phyloP scores from a whole-genome alignment of 2,329 filamentous ascomycete species.

The Calycina marina region DNA sequence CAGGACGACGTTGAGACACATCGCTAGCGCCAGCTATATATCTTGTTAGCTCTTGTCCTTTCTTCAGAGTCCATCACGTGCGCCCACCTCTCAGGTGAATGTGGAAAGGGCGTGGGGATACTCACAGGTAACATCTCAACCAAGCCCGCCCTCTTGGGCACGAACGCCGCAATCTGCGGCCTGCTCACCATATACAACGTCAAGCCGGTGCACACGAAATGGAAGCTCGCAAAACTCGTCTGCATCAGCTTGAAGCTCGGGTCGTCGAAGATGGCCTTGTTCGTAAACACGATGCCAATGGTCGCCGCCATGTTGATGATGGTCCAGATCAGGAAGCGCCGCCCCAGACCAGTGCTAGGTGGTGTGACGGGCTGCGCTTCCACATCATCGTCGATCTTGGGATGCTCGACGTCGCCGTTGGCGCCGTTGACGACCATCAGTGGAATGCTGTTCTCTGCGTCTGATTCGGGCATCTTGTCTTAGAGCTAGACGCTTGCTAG shows the following conservation, averaged over 20 bases:
- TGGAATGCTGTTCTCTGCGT: slow-evolving; percentile 1
- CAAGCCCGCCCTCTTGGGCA: slow-evolving; percentile 14
- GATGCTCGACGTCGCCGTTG: background rate
- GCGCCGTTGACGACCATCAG: background rate
- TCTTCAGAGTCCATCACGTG: background rate
- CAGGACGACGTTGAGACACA: slow-evolving; percentile 19
- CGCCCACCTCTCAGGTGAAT: background rate
- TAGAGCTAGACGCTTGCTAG: too few relatives aligned
- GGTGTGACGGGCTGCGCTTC: background rate
- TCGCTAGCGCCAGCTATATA: slow-evolving; percentile 14
- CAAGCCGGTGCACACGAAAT: slow-evolving; percentile 17
- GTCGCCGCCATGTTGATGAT: slow-evolving; percentile 15
- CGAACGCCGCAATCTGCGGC: slow-evolving; percentile 13
- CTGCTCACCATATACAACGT: slow-evolving; percentile 15
- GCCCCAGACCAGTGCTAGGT: background rate
- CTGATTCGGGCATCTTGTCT: background rate
- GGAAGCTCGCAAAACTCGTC: slow-evolving; percentile 15
- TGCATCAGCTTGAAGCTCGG: slow-evolving; percentile 19
- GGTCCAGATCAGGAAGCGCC: slow-evolving; percentile 12
- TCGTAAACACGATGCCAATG: slow-evolving; percentile 19
- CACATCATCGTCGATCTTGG: background rate
- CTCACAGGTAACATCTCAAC: slow-evolving; percentile 17
- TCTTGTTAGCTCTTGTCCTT: background rate
- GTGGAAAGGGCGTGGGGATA: slow-evolving; percentile 1
- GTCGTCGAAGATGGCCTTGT: slow-evolving; percentile 18